phyloP scores from a whole-genome alignment of 805 yeast genomes.

The Jamesozyma rosinii region DNA sequence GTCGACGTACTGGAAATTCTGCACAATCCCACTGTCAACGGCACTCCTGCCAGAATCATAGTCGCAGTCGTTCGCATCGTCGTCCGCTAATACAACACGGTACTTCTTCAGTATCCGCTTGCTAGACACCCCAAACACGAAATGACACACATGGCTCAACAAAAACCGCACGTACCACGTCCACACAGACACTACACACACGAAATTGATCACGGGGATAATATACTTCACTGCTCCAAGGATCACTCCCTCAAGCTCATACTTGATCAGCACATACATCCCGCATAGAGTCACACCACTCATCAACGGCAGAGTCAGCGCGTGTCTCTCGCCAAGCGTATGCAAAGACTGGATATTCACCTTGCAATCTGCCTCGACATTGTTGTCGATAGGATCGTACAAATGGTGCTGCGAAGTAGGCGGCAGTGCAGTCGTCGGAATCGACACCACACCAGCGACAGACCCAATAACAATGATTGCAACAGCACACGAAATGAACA shows the following conservation, averaged over 20 bases:
- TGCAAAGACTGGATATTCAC: conserved; percentile 2
- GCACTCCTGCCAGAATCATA: conserved; percentile 22
- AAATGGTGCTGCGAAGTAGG: conserved; percentile 33
- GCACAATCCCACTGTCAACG: conserved; percentile 30
- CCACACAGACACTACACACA: background rate
- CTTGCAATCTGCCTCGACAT: conserved; percentile 17
- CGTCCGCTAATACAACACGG: conserved; percentile 33
- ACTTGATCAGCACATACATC: background rate
- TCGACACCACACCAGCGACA: conserved; percentile 28
- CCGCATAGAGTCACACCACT: background rate
- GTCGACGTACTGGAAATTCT: conserved; percentile 19
- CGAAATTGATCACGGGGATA: background rate
- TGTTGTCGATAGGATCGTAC: conserved; percentile 37
- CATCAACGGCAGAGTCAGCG: background rate
- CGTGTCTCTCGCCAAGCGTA: background rate
- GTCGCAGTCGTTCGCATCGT: conserved; percentile 31
- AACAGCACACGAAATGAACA: background rate
- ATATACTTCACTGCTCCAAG: background rate
- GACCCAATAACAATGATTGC: conserved; percentile 26
- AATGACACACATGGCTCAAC: conserved; percentile 13
- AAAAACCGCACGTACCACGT: background rate
- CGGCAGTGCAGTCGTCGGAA: conserved; percentile 25
- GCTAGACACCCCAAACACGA: conserved; percentile 21
- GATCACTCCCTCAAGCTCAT: background rate
- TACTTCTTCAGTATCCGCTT: conserved; percentile 24